Base-by-base conservation (phyloP, 352 stramenopile genomes). In the Saprolegnia parasitica region DNA sequence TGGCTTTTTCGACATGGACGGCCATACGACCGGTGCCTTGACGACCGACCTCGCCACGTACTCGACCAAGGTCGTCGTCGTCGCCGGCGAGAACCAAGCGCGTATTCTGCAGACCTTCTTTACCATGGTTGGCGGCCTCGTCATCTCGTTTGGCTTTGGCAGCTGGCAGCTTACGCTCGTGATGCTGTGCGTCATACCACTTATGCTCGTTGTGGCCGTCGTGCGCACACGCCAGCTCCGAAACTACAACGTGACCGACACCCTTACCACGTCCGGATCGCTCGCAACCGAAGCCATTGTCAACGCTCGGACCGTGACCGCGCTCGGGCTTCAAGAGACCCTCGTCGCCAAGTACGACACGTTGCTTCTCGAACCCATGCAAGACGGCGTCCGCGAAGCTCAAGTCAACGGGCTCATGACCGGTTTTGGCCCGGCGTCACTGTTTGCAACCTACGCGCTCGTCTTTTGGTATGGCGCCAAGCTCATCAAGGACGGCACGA, bases 371-470 rank as follows among this genome's bases (percentile, higher is more conserved):
- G 61, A 76, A 23, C 77, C 77, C 3, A 64, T 80, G 20, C 45
- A 66, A 0, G 73, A 76, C 20, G 77, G 77, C 16, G 56, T 46
- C 18, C 71, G 71, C 20, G 74, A 85, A 56, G 75, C 80, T 0
- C 73, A 78, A 45, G 47, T 80, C 1, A 83, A 81, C 56, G 80
- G 78, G 20, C 20, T 84, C 1, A 72, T 77, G 4, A 56, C 86
- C 70, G 97, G 74, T 21, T 98, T 73, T n/a, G n/a, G n/a, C 64
- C 96, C 54, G 76, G 96, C 76, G 40, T 75, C 81, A 56, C 71
- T 83, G 55, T 78, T 87, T 56, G 78, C 78, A 4, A 77, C 73
- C 11, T 82, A 84, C 52, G 65, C 81, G 5, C 68, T 89, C 1
- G 73, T 84, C 21, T 91, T 87, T 64, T 91, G 80, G 76, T 78